Evolutionary conservation across 2,329 filamentous ascomycete species (phyloP).

Genomic region (Coniochaeta ligniaria): DNA sequence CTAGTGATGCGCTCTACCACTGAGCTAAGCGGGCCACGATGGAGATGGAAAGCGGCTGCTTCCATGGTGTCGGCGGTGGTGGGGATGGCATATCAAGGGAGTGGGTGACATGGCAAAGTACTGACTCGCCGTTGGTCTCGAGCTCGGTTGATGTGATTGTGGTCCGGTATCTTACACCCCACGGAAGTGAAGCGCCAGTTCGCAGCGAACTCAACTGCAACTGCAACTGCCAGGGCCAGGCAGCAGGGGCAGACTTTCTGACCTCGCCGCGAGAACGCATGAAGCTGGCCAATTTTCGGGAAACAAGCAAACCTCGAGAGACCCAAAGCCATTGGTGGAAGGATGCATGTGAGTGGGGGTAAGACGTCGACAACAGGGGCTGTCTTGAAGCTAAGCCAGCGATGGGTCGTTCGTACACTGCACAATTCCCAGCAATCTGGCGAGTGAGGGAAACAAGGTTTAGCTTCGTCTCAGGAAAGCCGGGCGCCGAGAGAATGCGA

Average conservation of each 20-base stretch:
- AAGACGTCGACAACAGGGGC: not conserved
- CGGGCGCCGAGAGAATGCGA: not conserved
- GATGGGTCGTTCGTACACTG: not conserved
- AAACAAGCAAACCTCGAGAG: not conserved
- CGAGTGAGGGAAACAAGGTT: not conserved
- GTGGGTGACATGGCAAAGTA: not conserved
- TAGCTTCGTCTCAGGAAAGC: not conserved
- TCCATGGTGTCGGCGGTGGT: not conserved
- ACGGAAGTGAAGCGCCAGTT: no score
- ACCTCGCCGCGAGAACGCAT: not conserved
- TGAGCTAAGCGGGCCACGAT: not conserved
- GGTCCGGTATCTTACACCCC: no score
- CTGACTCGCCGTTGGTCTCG: not conserved
- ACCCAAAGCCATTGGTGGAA: not conserved
- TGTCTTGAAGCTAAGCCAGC: not conserved
- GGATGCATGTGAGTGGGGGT: not conserved
- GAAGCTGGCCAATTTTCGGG: not conserved
- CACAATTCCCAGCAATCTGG: constrained; percentile 1
- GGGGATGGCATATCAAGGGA: not conserved
- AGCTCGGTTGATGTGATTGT: no score
- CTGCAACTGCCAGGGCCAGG: not conserved
- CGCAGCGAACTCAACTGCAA: not conserved
- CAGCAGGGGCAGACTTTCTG: no score
- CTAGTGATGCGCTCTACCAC: not conserved
- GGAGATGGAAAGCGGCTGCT: not conserved